phyloP scores from a whole-genome alignment of 2,329 filamentous ascomycete species.

The Emmonsiellopsis sp. region DNA sequence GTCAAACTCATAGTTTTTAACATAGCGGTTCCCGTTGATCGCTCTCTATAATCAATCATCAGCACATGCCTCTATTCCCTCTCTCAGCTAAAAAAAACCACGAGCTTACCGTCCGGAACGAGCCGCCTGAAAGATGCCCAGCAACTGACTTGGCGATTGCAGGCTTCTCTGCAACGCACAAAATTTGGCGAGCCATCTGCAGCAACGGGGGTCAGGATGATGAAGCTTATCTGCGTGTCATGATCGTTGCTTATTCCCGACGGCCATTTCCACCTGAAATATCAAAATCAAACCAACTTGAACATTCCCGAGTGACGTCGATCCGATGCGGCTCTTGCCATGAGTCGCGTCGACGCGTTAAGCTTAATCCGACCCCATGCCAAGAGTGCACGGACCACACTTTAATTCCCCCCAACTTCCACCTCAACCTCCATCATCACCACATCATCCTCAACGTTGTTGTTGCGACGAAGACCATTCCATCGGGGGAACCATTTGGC shows the following conservation, averaged over 20 bases:
- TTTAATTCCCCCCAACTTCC: neutral
- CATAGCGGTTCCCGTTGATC: slow-evolving; percentile 60
- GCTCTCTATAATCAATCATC: slow-evolving; percentile 44
- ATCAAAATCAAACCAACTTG: no score
- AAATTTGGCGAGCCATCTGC: slow-evolving; percentile 45
- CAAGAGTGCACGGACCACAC: slow-evolving; percentile 6
- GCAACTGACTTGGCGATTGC: slow-evolving; percentile 94
- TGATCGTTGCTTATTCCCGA: neutral
- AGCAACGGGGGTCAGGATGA: neutral
- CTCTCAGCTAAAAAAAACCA: neutral
- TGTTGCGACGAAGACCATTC: neutral
- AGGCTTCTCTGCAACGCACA: slow-evolving; percentile 80
- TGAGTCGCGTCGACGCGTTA: slow-evolving; percentile 11
- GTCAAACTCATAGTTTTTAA: slow-evolving; percentile 90
- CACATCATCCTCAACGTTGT: neutral
- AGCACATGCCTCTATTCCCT: slow-evolving; percentile 7
- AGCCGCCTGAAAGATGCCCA: slow-evolving; percentile 73
- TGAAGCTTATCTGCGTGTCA: slow-evolving; percentile 7
- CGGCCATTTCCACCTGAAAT: neutral
- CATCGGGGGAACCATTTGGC: neutral
- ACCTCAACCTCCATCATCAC: neutral
- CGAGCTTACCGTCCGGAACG: slow-evolving; percentile 56
- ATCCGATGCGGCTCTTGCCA: neutral
- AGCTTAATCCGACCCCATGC: slow-evolving; percentile 6
- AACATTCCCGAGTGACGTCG: neutral